These are phyloP conservation scores for Rhizopogon vinicolor DNA, from an alignment of 768 basidiomycete species.

Conservation along the genomic window DNA sequence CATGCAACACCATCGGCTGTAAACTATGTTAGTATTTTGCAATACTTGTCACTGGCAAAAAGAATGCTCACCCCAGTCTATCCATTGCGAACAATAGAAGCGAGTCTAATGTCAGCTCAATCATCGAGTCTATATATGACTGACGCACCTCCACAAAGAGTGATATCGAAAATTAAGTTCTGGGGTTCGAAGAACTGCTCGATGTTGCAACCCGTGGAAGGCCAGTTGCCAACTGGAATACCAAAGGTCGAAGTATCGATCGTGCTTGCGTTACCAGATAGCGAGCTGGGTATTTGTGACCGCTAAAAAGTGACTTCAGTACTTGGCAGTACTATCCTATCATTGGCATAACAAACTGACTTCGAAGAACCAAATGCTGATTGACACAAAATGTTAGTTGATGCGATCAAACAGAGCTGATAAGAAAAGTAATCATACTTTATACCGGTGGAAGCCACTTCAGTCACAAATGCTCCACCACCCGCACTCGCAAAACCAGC, in stretches of 20 bases:
- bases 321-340: background rate
- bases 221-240: conserved; percentile 67
- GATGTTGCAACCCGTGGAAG: conserved; percentile 49
- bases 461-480: conserved; percentile 75
- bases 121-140: conserved; percentile 4
- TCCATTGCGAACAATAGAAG: background rate
- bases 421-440: conserved; percentile 32
- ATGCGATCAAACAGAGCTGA: background rate
- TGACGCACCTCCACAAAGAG: conserved; percentile 56
- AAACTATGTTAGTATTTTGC: background rate
- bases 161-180: conserved; percentile 69
- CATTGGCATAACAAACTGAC: conserved; percentile 11
- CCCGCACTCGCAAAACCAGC: conserved; percentile 57
- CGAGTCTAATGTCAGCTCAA: conserved; percentile 26
- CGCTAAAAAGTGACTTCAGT: conserved; percentile 11
- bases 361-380: conserved; percentile 27
- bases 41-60: background rate
- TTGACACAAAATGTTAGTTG: background rate
- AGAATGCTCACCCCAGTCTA: conserved; percentile 28
- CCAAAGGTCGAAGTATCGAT: conserved; percentile 57
- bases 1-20: conserved; percentile 37
- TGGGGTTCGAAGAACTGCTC: conserved; percentile 55
- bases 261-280: conserved; percentile 46
- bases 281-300: conserved; percentile 39
- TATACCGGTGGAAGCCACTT: conserved; percentile 61